These are phyloP conservation scores for Cylindricascospora bacillispora DNA, from an alignment of 1,139 yeast genomes.

Conservation along the genomic window DNA sequence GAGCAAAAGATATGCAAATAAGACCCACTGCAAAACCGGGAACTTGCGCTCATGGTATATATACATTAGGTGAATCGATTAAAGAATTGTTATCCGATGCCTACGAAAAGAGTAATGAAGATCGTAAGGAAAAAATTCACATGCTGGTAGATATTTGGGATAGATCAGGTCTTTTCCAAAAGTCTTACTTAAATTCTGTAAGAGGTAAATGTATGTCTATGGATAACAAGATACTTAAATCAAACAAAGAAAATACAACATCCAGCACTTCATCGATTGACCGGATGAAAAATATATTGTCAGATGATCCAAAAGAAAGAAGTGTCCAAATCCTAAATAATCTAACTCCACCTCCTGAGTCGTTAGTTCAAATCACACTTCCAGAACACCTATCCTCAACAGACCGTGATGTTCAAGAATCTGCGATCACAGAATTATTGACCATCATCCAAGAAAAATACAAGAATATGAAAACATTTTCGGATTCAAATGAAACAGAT, in stretches of 20 bases:
- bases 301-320: constrained; percentile 41
- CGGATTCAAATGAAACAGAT: constrained; percentile 2
- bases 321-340: constrained; percentile 15
- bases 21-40: constrained; percentile 47
- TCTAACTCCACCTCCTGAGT: constrained; percentile 10
- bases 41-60: constrained; percentile 62
- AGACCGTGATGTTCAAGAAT: constrained; percentile 27
- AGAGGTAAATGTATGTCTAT: constrained; percentile 48
- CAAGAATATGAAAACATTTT: constrained; percentile 1
- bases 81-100: constrained; percentile 50
- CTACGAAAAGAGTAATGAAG: constrained; percentile 37
- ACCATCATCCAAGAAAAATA: constrained; percentile 26
- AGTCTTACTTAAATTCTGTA: constrained; percentile 40
- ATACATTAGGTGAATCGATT: constrained; percentile 44
- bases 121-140: constrained; percentile 55
- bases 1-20: constrained; percentile 36
- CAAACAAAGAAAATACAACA: constrained; percentile 10
- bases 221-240: constrained; percentile 11
- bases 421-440: constrained; percentile 36
- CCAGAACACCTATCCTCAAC: constrained; percentile 16
- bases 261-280: constrained; percentile 13
- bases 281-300: constrained; percentile 15
- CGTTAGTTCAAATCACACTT: constrained; percentile 13
- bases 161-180: constrained; percentile 65
- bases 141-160: constrained; percentile 91